Evolutionary conservation across 805 yeast species (phyloP), one percentile per base, ranked within the genome.

Genomic region (Cyberlindnera japonica): DNA sequence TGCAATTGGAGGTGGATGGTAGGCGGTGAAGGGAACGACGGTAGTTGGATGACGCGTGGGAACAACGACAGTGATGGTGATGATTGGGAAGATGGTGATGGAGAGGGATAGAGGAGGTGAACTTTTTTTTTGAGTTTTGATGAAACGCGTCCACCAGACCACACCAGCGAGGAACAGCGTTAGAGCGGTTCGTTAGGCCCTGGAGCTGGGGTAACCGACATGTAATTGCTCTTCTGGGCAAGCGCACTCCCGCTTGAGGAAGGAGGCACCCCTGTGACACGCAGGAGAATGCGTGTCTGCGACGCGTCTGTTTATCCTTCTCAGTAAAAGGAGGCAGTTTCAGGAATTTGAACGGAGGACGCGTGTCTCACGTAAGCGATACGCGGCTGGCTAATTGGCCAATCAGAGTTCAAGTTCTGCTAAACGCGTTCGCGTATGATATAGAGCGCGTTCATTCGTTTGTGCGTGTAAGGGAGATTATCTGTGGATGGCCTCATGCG

Each of bases 321-420:
- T n/a, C n/a, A 16, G 5, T 19, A 12, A 13, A 32, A 26, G 19
- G 38, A 25, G 24, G 30, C 18, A 8, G 29, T 23, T n/a, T n/a
- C n/a, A n/a, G 38, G 31, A 26, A 35, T 25, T 26, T 22, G 37
- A 13, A 11, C 15, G 31, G 31, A 22, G 14, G 9, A 13, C 40
- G 40, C 40, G 40, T 37, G 22, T 31, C 34, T 37, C 22, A 37
- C 17, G 34, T 37, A 30, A 37, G 34, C 40, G 21, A 15, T 16
- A 20, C 11, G 15, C 20, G 11, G n/a, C 11, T 25, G n/a, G 11
- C 24, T 11, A 22, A 22, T 22, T 22, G 11, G 24, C 24, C 24
- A 22, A 22, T 22, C 11, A 22, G 24, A 11, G 11, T 11, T 9
- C 24, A 9, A 9, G n/a, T n/a, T n/a, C n/a, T n/a, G n/a, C n/a